A percentile compares a stretch with the other conserved stretches of the same genome.
Conservation (phyloP, 495 filamentous ascomycete genomes). For the Podospora fimiseda region DNA sequence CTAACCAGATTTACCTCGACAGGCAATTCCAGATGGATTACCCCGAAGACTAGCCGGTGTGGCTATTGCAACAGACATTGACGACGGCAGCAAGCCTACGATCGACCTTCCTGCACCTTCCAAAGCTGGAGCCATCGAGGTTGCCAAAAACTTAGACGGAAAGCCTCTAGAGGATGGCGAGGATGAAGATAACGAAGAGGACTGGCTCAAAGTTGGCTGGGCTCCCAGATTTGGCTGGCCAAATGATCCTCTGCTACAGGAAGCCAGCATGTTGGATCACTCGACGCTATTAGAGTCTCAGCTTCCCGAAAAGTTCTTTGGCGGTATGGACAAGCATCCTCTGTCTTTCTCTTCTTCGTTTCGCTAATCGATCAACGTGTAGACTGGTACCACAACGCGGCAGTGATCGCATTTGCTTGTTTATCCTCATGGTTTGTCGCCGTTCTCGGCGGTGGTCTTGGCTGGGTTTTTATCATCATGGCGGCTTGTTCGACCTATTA, state of each 20-base stretch:
- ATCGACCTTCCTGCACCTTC: conserved; percentile 74
- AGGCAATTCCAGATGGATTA: conserved; percentile 51
- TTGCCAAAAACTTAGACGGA: conserved; percentile 37
- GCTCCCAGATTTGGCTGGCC: conserved; percentile 71
- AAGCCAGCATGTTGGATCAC: conserved; percentile 73
- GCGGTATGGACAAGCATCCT: conserved; percentile 49
- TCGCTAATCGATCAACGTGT: background rate
- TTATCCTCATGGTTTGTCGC: conserved; percentile 86
- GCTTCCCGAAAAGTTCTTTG: conserved; percentile 85
- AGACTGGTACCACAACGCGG: conserved; percentile 99
- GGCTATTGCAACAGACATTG: conserved; percentile 67
- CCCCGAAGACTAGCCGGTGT: conserved; percentile 61
- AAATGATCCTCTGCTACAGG: conserved; percentile 43
- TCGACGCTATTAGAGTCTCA: conserved; percentile 78
- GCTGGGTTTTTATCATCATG: conserved; percentile 91
- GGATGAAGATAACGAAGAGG: conserved; percentile 47
- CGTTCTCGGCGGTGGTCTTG: conserved; percentile 81
- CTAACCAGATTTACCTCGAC: conserved; percentile 11
- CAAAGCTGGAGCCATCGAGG: conserved; percentile 55
- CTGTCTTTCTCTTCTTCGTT: background rate
- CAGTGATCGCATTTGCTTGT: conserved; percentile 85
- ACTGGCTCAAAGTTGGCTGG: conserved; percentile 75
- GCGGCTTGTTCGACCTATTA: conserved; percentile 91
- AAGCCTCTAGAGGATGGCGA: conserved; percentile 39
- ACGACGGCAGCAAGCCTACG: conserved; percentile 59